These are phyloP conservation scores for Pisolithus albus DNA, from an alignment of 768 basidiomycete species.

Conservation along the genomic window DNA sequence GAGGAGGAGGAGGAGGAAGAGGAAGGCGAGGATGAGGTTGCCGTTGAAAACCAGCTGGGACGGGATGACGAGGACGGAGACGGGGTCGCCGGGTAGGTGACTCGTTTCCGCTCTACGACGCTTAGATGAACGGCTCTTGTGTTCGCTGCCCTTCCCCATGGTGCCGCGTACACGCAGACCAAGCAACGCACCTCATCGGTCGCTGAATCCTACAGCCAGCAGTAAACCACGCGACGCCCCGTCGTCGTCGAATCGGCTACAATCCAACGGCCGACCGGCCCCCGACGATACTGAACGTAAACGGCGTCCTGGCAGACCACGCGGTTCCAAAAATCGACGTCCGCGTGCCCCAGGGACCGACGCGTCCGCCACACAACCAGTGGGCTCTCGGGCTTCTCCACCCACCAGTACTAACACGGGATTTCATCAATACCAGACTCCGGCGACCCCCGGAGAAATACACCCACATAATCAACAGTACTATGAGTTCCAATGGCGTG, in stretches of 20 bases:
- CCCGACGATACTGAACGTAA: conserved; percentile 42
- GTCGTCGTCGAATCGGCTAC: conserved; percentile 13
- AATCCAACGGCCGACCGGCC: conserved; percentile 18
- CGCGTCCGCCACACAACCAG: conserved; percentile 4
- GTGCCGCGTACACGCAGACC: conserved; percentile 12
- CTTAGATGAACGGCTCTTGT: neutral
- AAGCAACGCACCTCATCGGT: conserved; percentile 15
- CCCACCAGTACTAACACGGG: conserved; percentile 24
- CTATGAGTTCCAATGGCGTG: conserved; percentile 83
- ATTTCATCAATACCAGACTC: conserved; percentile 40
- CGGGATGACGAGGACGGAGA: conserved; percentile 39
- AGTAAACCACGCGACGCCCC: conserved; percentile 15
- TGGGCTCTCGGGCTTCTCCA: conserved; percentile 22
- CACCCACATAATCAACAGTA: conserved; percentile 68
- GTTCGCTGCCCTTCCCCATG: conserved; percentile 2
- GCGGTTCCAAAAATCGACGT: conserved; percentile 72
- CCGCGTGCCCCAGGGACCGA: conserved; percentile 30
- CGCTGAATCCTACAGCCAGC: conserved; percentile 8
- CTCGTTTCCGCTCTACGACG: conserved; percentile 7
- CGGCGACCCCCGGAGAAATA: conserved; percentile 40
- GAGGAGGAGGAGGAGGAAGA: conserved; percentile 58
- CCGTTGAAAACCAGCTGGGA: conserved; percentile 63
- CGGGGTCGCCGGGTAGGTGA: conserved; percentile 29
- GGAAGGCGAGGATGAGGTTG: conserved; percentile 59
- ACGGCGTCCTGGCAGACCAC: conserved; percentile 70